phyloP scores from a whole-genome alignment of 2,329 filamentous ascomycete species.

The Phyllosticta citriasiana region DNA sequence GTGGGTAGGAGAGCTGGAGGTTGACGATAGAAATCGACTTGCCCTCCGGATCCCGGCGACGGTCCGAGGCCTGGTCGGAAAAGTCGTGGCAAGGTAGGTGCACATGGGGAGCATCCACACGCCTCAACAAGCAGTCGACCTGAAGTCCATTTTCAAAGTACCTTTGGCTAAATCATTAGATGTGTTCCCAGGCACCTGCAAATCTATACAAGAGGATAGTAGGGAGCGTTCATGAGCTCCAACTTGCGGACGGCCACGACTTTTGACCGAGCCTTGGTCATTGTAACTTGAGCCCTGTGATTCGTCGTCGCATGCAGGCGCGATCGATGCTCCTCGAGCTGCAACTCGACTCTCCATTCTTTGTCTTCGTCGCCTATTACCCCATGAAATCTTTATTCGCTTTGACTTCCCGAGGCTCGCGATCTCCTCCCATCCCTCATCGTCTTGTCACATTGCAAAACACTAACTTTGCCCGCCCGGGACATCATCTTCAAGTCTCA shows the following conservation, averaged over 20 bases:
- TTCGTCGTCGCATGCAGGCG: not conserved
- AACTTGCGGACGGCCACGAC: too few species aligned
- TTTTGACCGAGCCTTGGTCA: too few species aligned
- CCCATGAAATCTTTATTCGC: not conserved
- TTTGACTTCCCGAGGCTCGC: not conserved
- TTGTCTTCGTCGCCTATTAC: not conserved
- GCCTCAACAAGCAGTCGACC: too few species aligned
- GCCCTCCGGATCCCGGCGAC: not conserved
- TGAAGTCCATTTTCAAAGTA: not conserved
- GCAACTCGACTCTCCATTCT: not conserved
- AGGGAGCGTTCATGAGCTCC: too few species aligned
- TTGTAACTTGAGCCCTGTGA: not conserved
- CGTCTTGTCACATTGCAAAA: not conserved
- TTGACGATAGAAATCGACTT: not conserved
- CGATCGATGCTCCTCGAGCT: too few species aligned
- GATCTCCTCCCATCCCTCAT: not conserved
- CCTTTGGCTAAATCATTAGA: too few species aligned
- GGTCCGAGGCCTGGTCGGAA: too few species aligned
- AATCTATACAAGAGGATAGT: too few species aligned
- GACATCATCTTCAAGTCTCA: not conserved
- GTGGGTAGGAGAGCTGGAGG: not conserved
- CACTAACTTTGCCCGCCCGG: not conserved
- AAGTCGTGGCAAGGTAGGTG: too few species aligned
- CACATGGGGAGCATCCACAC: too few species aligned
- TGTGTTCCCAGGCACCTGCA: too few species aligned